These are phyloP conservation scores for Gnomoniopsis sp. DNA, from an alignment of 2,329 filamentous ascomycete species.

Conservation along the genomic window DNA sequence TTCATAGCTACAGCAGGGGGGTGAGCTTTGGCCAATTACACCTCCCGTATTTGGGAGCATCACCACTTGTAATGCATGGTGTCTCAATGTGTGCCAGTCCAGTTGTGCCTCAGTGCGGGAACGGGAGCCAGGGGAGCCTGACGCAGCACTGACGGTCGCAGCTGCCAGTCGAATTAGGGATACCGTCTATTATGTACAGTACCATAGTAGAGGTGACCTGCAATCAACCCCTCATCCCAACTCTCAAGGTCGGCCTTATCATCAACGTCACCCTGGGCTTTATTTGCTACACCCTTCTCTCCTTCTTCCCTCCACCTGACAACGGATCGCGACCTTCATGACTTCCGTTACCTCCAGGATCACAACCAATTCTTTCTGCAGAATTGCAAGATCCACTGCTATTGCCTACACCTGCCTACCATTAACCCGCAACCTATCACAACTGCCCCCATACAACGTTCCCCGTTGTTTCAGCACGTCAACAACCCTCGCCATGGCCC, in stretches of 20 bases:
- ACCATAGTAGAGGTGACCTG: too few relatives aligned
- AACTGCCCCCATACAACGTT: not conserved
- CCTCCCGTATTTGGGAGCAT: too few relatives aligned
- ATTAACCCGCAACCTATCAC: not conserved
- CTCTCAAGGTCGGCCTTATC: not conserved
- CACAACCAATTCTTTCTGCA: not conserved
- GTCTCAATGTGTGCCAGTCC: too few relatives aligned
- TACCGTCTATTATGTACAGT: not conserved
- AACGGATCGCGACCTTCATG: not conserved
- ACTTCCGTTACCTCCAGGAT: not conserved
- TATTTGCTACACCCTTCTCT: not conserved
- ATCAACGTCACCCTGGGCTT: not conserved
- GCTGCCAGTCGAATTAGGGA: too few relatives aligned
- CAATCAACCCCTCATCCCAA: not conserved
- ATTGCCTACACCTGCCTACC: not conserved
- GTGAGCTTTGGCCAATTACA: too few relatives aligned
- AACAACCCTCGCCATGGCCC: conserved; percentile 41
- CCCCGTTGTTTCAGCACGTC: not conserved
- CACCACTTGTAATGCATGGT: too few relatives aligned
- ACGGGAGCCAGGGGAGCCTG: too few relatives aligned
- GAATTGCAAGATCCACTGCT: not conserved
- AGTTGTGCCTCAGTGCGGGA: too few relatives aligned
- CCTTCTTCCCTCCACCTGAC: not conserved
- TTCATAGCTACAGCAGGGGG: too few relatives aligned
- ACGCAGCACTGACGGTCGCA: too few relatives aligned